phyloP scores from a whole-genome alignment of 2,329 filamentous ascomycete genomes.

The Hawksworthiomyces lignivorus region DNA sequence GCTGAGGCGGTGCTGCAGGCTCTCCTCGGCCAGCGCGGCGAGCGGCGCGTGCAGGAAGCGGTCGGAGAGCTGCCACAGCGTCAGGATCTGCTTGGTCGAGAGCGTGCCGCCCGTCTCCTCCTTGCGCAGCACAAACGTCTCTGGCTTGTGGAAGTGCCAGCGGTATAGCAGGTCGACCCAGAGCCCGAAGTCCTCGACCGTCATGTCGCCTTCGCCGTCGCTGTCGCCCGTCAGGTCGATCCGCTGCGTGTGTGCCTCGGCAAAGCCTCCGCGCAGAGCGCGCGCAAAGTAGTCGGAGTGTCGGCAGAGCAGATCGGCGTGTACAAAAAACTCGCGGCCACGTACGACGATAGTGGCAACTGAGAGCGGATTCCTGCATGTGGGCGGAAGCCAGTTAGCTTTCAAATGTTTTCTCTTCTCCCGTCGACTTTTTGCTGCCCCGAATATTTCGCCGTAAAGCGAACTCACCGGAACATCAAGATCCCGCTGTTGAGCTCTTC shows the following conservation, averaged over 20 bases:
- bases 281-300: conserved; percentile 16
- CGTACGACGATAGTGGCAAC: conserved; percentile 14
- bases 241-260: conserved; percentile 13
- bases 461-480: conserved; percentile 13
- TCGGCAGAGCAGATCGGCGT: conserved; percentile 14
- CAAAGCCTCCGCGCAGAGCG: conserved; percentile 15
- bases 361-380: conserved; percentile 7
- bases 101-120: conserved; percentile 17
- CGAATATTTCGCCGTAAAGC: neutral
- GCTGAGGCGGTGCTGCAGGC: conserved; percentile 16
- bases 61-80: conserved; percentile 17
- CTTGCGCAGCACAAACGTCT: conserved; percentile 14
- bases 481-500: conserved; percentile 3
- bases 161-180: conserved; percentile 19
- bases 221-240: conserved; percentile 1
- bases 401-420: too few relatives aligned
- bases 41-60: conserved; percentile 15
- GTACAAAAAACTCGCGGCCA: conserved; percentile 12
- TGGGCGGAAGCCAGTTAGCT: neutral
- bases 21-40: conserved; percentile 13
- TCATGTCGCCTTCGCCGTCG: conserved; percentile 11
- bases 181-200: conserved; percentile 14
- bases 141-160: conserved; percentile 11
- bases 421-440: too few relatives aligned
- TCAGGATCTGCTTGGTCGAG: conserved; percentile 17